Percentiles rank a stretch among this genome's conserved stretches.
phyloP scores from a whole-genome alignment of 345 rosid genomes.

The Linum trigynum region DNA sequence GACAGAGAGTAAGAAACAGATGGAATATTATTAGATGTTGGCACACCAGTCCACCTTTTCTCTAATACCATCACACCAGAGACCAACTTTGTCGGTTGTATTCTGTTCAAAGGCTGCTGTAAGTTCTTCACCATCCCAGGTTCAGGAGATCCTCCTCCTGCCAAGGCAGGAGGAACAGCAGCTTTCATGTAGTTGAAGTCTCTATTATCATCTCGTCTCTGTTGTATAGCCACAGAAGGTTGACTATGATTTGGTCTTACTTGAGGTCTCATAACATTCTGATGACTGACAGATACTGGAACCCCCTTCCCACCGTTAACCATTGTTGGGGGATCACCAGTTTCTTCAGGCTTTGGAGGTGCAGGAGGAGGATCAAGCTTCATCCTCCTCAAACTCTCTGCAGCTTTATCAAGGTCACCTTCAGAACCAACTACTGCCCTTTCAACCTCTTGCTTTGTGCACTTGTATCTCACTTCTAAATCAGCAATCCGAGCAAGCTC shows the following conservation, averaged over 20 bases:
- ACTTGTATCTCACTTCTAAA: slow-evolving; percentile 49
- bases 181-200: slow-evolving; percentile 52
- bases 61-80: slow-evolving; percentile 29
- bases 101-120: slow-evolving; percentile 50
- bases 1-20: slow-evolving; percentile 44
- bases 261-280: slow-evolving; percentile 32
- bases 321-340: slow-evolving; percentile 39
- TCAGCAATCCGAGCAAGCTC: slow-evolving; percentile 68
- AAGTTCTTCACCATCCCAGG: slow-evolving; percentile 26
- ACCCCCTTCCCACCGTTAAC: slow-evolving; percentile 22
- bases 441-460: slow-evolving; percentile 76
- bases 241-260: slow-evolving; percentile 18
- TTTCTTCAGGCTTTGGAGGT: slow-evolving; percentile 50
- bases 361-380: slow-evolving; percentile 41
- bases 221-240: slow-evolving; percentile 26
- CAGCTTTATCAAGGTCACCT: slow-evolving; percentile 69
- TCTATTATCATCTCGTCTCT: slow-evolving; percentile 46
- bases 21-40: slow-evolving; percentile 20
- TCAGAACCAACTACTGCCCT: slow-evolving; percentile 63
- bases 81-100: slow-evolving; percentile 35
- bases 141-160: slow-evolving; percentile 23
- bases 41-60: slow-evolving; percentile 47
- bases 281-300: slow-evolving; percentile 23
- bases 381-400: slow-evolving; percentile 33
- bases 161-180: slow-evolving; percentile 14